These are phyloP conservation scores for Suillus americanus DNA, from an alignment of 768 basidiomycete genomes.

Conservation along the genomic window DNA sequence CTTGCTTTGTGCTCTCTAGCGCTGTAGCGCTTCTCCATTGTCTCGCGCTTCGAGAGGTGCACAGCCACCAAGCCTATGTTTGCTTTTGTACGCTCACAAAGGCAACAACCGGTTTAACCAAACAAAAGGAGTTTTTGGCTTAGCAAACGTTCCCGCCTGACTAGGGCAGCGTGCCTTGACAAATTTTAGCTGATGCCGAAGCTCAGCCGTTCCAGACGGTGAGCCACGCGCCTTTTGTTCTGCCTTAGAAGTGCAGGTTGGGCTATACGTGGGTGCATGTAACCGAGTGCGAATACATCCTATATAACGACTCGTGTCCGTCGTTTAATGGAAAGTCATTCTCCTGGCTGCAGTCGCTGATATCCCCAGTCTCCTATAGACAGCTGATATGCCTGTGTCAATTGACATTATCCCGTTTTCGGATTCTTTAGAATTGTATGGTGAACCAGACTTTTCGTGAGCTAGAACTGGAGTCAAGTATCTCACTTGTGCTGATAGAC, in stretches of 20 bases:
- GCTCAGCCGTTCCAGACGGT: slow-evolving; percentile 11
- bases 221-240: slow-evolving; percentile 29
- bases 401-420: slow-evolving; percentile 63
- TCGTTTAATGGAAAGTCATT: neutral
- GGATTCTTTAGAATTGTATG: slow-evolving; percentile 65
- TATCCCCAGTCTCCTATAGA: slow-evolving; percentile 15
- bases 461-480: slow-evolving; percentile 21
- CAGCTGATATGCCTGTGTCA: slow-evolving; percentile 57
- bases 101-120: slow-evolving; percentile 21
- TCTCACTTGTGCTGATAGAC: slow-evolving; percentile 13
- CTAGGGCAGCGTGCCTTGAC: slow-evolving; percentile 4
- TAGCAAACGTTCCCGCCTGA: neutral
- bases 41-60: slow-evolving; percentile 12
- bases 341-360: slow-evolving; percentile 15
- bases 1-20: neutral
- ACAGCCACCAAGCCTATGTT: slow-evolving; percentile 11
- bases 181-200: slow-evolving; percentile 5
- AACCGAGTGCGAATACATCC: slow-evolving; percentile 23
- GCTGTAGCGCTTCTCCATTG: slow-evolving; percentile 28
- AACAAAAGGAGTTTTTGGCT: slow-evolving; percentile 23
- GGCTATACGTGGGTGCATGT: slow-evolving; percentile 13
- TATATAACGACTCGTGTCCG: slow-evolving; percentile 26
- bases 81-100: slow-evolving; percentile 30
- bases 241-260: slow-evolving; percentile 14
- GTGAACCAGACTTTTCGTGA: slow-evolving; percentile 64